Evolutionary conservation across 495 filamentous ascomycete species (phyloP), one percentile per base, ranked within the genome.

Genomic region (Oleoguttula mirabilis): DNA sequence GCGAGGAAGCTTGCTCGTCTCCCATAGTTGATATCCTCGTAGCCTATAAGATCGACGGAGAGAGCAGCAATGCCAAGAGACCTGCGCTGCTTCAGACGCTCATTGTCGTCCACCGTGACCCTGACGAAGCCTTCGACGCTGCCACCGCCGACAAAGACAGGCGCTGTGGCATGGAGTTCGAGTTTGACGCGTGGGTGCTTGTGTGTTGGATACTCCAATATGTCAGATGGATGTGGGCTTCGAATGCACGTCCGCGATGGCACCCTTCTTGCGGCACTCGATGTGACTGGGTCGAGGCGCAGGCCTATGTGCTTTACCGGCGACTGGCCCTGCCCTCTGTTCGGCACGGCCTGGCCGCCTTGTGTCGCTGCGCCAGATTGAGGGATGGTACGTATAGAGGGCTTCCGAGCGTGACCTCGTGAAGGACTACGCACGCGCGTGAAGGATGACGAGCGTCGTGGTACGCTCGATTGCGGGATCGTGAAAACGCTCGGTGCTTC

Each of bases 11-110:
- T 60, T 15, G 61, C 58, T 52, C 60, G 51, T 48, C 54, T 60
- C 31, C 50, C 39, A 4, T 58, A 58, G 24, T 47, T 47, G 41
- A 61, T 52, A 52, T 74, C 73, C 57, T 73, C 68, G 32, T 71
- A 55, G 0, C 73, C 73, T 33, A 73, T 39, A 14, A 76, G 51
- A 49, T 67, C 70, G 34, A 72, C 56, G 5, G 60, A 66, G 10
- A 76, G 60, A 32, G 65, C 50, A 10, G 56, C 60, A 27, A 76
- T 49, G 20, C 57, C 55, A 10, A 65, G 41, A 3, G 50, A 43
- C 23, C 52, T 44, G 15, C 47, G 50, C 24, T 57, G 51, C 19
- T 57, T 43, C 30, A 51, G 25, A 24, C 60, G 39, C 39, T 62
- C 59, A 10, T 56, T 48, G 31, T 64, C 61, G 21, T 60, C 55